A percentile compares a stretch with the other conserved stretches of the same genome.
phyloP scores from a whole-genome alignment of 2,329 filamentous ascomycete species.

The Verticillium nonalfalfae region DNA sequence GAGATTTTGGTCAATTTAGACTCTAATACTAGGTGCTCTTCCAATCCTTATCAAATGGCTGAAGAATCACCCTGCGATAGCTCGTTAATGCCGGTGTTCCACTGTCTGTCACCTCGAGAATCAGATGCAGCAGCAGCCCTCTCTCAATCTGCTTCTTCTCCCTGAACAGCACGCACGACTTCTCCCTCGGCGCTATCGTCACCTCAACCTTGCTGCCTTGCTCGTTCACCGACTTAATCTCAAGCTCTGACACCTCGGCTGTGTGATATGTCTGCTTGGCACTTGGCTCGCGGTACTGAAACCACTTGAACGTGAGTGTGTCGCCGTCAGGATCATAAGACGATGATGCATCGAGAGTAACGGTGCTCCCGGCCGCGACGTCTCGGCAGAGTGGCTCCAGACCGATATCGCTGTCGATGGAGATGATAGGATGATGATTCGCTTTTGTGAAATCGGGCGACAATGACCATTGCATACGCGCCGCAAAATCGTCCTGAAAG shows the following conservation, averaged over 20 bases:
- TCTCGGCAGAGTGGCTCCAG: constrained; percentile 29
- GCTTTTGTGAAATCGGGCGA: constrained; percentile 18
- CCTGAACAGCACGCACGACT: constrained; percentile 21
- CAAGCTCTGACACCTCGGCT: constrained; percentile 30
- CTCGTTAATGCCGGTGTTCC: constrained; percentile 36
- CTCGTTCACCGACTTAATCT: constrained; percentile 15
- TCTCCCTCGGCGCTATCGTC: constrained; percentile 19
- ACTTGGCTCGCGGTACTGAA: constrained; percentile 34
- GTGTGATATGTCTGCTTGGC: constrained; percentile 32
- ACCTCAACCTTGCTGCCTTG: constrained; percentile 10
- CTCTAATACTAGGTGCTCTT: too few relatives aligned
- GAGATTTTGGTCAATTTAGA: too few relatives aligned
- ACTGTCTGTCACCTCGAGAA: constrained; percentile 39
- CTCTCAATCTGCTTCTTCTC: constrained; percentile 13
- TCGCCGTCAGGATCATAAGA: constrained; percentile 40
- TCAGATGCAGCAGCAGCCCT: constrained; percentile 39
- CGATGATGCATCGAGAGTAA: constrained; percentile 35
- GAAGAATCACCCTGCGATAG: constrained; percentile 36
- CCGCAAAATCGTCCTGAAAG: constrained; percentile 34
- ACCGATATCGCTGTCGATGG: constrained; percentile 32
- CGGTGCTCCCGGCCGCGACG: constrained; percentile 28
- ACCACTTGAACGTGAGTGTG: constrained; percentile 39
- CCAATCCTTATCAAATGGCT: constrained; percentile 20
- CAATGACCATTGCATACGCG: constrained; percentile 31
- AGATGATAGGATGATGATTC: constrained; percentile 39